Conservation (phyloP, 805 yeast species). For the Schwanniomyces vanrijiae region DNA sequence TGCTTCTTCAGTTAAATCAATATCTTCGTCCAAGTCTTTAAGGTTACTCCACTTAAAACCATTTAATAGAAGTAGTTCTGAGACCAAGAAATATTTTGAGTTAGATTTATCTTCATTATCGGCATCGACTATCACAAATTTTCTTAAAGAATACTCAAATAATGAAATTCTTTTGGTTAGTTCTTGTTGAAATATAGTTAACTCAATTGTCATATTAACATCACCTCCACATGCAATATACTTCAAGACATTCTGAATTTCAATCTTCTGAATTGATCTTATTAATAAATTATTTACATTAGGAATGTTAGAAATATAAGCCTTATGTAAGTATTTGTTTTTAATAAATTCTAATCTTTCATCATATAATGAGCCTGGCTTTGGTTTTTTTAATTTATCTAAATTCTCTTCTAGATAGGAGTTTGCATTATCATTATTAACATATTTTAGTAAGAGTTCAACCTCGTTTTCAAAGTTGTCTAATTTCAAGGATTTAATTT, state of each 20-base stretch:
- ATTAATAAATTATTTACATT: conserved; percentile 40
- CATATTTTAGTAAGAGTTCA: conserved; percentile 48
- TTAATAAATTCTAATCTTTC: conserved; percentile 60
- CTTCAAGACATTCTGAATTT: conserved; percentile 43
- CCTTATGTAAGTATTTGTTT: conserved; percentile 61
- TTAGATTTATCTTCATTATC: conserved; percentile 13
- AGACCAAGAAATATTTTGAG: conserved; percentile 39
- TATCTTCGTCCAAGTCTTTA: conserved; percentile 21
- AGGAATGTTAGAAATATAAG: conserved; percentile 33
- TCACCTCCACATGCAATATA: conserved; percentile 51
- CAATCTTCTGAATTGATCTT: conserved; percentile 53
- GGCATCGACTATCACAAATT: conserved; percentile 30
- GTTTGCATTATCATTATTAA: conserved; percentile 59
- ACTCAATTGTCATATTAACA: conserved; percentile 39
- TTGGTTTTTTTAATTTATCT: conserved; percentile 21
- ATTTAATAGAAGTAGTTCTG: conserved; percentile 59
- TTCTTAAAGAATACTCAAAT: conserved; percentile 54
- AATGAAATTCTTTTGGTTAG: conserved; percentile 24
- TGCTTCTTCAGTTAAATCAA: conserved; percentile 49
- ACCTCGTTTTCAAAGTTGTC: conserved; percentile 69
- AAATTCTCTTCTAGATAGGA: conserved; percentile 53
- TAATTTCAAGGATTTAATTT: conserved; percentile 72
- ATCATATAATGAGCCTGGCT: conserved; percentile 36
- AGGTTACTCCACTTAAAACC: conserved; percentile 48
- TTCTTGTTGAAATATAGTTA: conserved; percentile 16